These are phyloP conservation scores for Fusarium pseudoanthophilum DNA, from an alignment of 2,329 filamentous ascomycete species.

Conservation along the genomic window DNA sequence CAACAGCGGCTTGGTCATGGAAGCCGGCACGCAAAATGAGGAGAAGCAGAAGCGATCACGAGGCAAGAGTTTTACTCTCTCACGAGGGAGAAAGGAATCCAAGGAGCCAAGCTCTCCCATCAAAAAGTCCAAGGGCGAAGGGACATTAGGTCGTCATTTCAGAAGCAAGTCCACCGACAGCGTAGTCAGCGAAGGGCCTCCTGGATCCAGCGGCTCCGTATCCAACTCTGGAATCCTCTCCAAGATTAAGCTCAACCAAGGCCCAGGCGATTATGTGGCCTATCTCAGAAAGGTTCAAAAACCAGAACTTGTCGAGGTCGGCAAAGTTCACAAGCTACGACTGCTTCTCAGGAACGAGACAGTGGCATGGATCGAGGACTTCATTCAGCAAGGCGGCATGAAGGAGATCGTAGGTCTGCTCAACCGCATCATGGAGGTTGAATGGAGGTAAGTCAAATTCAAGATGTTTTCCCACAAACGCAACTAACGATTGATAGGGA, in stretches of 20 bases:
- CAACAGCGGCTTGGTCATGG: constrained; percentile 51
- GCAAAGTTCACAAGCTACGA: constrained; percentile 91
- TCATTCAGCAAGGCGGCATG: constrained; percentile 91
- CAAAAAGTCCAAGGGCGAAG: constrained; percentile 79
- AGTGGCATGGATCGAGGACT: constrained; percentile 92
- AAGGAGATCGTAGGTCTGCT: constrained; percentile 86
- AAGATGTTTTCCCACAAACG: background rate
- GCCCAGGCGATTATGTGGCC: constrained; percentile 84
- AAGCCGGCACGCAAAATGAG: constrained; percentile 55
- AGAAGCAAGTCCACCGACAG: constrained; percentile 80
- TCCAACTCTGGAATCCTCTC: constrained; percentile 69
- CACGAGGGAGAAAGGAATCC: constrained; percentile 70
- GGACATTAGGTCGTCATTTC: constrained; percentile 70
- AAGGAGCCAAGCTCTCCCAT: constrained; percentile 72
- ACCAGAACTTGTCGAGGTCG: constrained; percentile 89
- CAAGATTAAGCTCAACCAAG: constrained; percentile 78
- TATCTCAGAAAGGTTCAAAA: constrained; percentile 85
- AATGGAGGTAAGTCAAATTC: constrained; percentile 81
- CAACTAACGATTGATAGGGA: constrained; percentile 65
- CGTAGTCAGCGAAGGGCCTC: constrained; percentile 68
- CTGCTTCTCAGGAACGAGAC: constrained; percentile 93
- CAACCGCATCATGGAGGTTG: constrained; percentile 92
- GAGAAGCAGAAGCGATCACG: constrained; percentile 62
- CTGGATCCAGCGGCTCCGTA: constrained; percentile 62
- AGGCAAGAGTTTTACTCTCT: constrained; percentile 77